phyloP scores from a whole-genome alignment of 2,329 filamentous ascomycete species.

The Ophiocordyceps camponoti-floridani region DNA sequence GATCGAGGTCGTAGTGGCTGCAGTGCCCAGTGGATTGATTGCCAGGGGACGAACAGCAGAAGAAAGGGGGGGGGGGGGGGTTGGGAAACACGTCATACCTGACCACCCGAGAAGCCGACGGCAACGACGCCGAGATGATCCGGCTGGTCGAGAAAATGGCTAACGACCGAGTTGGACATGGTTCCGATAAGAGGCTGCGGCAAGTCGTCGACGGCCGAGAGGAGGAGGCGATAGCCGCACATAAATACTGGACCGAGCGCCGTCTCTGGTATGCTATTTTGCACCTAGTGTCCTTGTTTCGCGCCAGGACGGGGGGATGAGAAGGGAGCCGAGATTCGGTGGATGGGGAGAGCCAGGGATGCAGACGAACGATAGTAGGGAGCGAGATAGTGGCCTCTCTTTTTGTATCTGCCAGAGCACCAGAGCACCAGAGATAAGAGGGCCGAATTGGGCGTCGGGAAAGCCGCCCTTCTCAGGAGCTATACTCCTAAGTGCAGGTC shows the following conservation, averaged over 20 bases:
- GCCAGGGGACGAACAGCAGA: neutral
- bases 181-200: slow-evolving; percentile 1
- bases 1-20: neutral
- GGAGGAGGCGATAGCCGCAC: neutral
- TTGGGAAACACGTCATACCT: slow-evolving; percentile 37
- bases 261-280: neutral
- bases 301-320: neutral
- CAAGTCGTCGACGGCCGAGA: neutral
- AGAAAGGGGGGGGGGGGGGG: neutral
- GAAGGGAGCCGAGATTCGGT: neutral
- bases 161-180: slow-evolving; percentile 35
- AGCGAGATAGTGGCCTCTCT: neutral
- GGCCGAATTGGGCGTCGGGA: neutral
- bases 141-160: slow-evolving; percentile 63
- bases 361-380: neutral
- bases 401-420: neutral
- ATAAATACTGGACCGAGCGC: neutral
- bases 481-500: slow-evolving; percentile 9
- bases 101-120: slow-evolving; percentile 90
- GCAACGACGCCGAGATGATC: slow-evolving; percentile 81
- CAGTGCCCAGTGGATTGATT: too few species aligned
- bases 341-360: neutral
- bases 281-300: neutral
- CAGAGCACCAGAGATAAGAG: neutral
- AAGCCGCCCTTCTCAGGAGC: slow-evolving; percentile 2